Evolutionary conservation across 352 stramenopile genomes (phyloP).

Genomic region (Phytophthora crassamura): DNA sequence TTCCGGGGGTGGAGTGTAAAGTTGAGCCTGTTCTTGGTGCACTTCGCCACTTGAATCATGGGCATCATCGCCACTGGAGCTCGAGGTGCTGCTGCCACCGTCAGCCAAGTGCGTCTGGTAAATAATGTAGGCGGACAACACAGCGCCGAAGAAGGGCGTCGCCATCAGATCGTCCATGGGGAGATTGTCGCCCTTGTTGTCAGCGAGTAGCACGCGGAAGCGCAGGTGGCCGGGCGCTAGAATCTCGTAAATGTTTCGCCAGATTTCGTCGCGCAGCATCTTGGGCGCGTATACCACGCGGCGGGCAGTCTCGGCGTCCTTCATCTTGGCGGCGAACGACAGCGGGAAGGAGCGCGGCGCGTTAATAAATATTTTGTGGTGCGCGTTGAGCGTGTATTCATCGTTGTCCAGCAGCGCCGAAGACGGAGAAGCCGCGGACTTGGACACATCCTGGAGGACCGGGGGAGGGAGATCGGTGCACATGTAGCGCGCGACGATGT

Average conservation of each 20-base stretch:
- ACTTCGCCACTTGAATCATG: conserved; percentile 9
- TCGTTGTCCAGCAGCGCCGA: conserved; percentile 51
- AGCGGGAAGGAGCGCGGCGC: conserved; percentile 72
- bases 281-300: conserved; percentile 69
- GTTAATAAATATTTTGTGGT: conserved; percentile 90
- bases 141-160: conserved; percentile 68
- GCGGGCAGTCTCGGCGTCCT: conserved; percentile 47
- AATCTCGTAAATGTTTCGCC: conserved; percentile 75
- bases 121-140: conserved; percentile 71
- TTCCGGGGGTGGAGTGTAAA: conserved; percentile 6
- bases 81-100: conserved; percentile 30
- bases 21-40: conserved; percentile 17
- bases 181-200: conserved; percentile 72
- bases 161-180: conserved; percentile 68
- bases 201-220: conserved; percentile 60
- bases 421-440: conserved; percentile 38
- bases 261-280: conserved; percentile 76
- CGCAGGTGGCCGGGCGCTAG: conserved; percentile 60
- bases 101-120: conserved; percentile 44
- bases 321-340: conserved; percentile 51
- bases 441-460: conserved; percentile 65
- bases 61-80: conserved; percentile 32
- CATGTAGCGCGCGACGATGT: conserved; percentile 72
- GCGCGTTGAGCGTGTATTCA: conserved; percentile 73
- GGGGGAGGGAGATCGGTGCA: conserved; percentile 67